These are phyloP conservation scores for Phyllostachys edulis DNA, from an alignment of 176 grass and related monocot genomes.

Conservation along the genomic window DNA sequence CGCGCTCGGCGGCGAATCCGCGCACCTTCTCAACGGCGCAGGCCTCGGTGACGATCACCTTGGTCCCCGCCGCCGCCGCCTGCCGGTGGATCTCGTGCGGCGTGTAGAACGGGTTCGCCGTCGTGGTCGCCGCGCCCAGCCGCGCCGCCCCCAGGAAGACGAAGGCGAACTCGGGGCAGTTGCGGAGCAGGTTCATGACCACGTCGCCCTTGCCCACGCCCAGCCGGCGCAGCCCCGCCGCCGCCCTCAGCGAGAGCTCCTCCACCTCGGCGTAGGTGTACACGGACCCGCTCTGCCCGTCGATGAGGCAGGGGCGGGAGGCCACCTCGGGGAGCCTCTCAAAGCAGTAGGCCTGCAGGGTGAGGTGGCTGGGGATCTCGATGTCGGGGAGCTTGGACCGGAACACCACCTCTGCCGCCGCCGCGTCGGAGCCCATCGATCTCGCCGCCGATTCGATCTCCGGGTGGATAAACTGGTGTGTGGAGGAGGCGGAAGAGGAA, in stretches of 20 bases:
- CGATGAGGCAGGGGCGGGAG: constrained; percentile 69
- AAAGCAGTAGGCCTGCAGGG: constrained; percentile 93
- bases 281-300: constrained; percentile 50
- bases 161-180: constrained; percentile 83
- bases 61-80: constrained; percentile 40
- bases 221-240: constrained; percentile 48
- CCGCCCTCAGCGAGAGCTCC: constrained; percentile 34
- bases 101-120: constrained; percentile 84
- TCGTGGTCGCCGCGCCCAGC: constrained; percentile 69
- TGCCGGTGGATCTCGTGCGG: constrained; percentile 88
- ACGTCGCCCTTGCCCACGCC: constrained; percentile 60
- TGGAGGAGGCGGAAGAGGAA: not conserved
- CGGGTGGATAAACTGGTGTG: no score
- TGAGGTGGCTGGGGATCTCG: constrained; percentile 62
- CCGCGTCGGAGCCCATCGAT: constrained; percentile 62
- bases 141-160: constrained; percentile 71
- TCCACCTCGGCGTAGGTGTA: constrained; percentile 71
- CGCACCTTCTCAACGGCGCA: constrained; percentile 72
- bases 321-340: constrained; percentile 25
- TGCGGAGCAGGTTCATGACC: constrained; percentile 76
- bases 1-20: constrained; percentile 51
- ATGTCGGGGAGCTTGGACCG: constrained; percentile 90
- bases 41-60: constrained; percentile 72
- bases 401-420: constrained; percentile 47
- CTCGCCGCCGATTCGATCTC: not conserved